phyloP scores from a whole-genome alignment of 192 early-diverging fungal species.

The Coemansia sp. region DNA sequence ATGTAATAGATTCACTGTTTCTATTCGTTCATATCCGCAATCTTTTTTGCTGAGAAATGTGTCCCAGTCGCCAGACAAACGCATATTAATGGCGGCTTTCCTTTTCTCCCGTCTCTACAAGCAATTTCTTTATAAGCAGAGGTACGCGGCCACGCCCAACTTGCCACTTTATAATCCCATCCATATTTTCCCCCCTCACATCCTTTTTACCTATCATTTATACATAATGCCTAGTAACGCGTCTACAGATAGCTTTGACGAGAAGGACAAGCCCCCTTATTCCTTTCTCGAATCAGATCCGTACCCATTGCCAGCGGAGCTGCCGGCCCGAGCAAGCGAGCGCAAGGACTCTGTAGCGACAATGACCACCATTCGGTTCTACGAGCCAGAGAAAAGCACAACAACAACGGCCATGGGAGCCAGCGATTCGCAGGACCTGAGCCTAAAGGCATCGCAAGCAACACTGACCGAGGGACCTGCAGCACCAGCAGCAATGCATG shows the following conservation, averaged over 20 bases:
- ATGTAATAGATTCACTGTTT: neutral
- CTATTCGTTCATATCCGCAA: neutral
- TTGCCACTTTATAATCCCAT: neutral
- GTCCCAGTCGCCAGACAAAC: neutral
- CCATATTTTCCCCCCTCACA: neutral
- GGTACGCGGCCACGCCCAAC: neutral
- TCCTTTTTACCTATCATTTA: neutral
- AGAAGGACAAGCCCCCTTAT: conserved; percentile 2
- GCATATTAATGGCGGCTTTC: neutral
- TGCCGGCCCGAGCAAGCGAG: conserved; percentile 7
- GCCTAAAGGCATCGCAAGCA: conserved; percentile 27
- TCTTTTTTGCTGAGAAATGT: neutral
- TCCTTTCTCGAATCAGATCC: conserved; percentile 28
- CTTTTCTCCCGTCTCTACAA: neutral
- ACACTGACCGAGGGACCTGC: conserved; percentile 28
- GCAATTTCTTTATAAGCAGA: neutral
- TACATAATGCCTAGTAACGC: conserved; percentile 1
- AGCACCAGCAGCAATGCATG: neutral
- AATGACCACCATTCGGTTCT: conserved; percentile 7
- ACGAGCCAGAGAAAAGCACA: conserved; percentile 9
- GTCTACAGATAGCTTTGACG: conserved; percentile 1
- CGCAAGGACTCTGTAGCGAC: conserved; percentile 19
- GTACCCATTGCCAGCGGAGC: conserved; percentile 4
- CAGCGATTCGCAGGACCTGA: neutral
- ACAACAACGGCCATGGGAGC: neutral